Evolutionary conservation across 345 rosid genomes (phyloP), one percentile per base, ranked within the genome.

Genomic region (Eucalyptus fibrosa): DNA sequence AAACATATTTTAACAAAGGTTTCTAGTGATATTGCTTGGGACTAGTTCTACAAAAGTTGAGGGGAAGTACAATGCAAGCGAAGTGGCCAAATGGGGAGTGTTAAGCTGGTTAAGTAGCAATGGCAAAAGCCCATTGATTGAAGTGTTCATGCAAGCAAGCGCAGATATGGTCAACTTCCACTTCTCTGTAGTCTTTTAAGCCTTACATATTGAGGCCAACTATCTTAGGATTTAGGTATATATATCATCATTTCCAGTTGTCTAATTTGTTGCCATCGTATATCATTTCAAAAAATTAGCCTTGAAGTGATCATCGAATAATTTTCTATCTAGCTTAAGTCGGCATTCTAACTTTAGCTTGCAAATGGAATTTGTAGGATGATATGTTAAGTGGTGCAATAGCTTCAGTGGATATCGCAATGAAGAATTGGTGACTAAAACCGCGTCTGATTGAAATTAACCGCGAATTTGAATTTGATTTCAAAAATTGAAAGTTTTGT

Each of bases 401-500:
- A 40, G 88, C 95, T 17, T 94, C 95, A 3, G 94, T 94, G 56
- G 99, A 96, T 87, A 65, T 94, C 23, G 94, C 99, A 12, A 95
- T 95, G 3, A 60, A 91, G 42, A 47, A 47, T 47, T 47, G 4
- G 49, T 47, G 49, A 47, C 49, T 47, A 47, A 47, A 47, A 47
- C 49, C 13, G 0, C 49, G 5, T 47, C 49, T 47, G 5, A 47
- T 47, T 47, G 2, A 0, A 47, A 47, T 47, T 47, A 47, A 47
- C 1, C 13, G 0, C 49, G 49, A 47, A 47, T 47, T 47, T 47
- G 13, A 47, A 47, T 47, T 47, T 1, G 13, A 47, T 47, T 47
- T 47, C 49, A 11, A 4, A 47, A 47, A 47, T 47, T 47, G 13
- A 47, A 47, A 47, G 49, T 47, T 47, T 47, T 0, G 49, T 47